Percentiles rank a stretch among this genome's conserved stretches.
phyloP scores from a whole-genome alignment of 495 filamentous ascomycete genomes.

The Penicillium lividum region DNA sequence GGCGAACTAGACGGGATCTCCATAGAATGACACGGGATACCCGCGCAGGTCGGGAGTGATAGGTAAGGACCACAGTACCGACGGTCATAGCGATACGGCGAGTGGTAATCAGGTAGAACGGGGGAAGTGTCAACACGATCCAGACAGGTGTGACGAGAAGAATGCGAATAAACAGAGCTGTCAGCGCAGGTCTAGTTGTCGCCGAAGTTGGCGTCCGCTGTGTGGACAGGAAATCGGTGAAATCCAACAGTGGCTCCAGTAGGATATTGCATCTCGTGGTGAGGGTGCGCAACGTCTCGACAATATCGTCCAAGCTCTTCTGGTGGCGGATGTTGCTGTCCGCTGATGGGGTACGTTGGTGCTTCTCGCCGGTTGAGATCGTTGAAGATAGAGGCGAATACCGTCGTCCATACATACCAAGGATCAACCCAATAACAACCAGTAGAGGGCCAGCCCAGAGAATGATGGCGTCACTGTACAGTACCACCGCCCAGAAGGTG shows the following conservation, averaged over 20 bases:
- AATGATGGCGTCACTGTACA: slow-evolving; percentile 83
- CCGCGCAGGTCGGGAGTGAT: slow-evolving; percentile 85
- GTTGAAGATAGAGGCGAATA: slow-evolving; percentile 89
- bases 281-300: slow-evolving; percentile 85
- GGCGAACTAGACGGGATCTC: slow-evolving; percentile 76
- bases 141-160: slow-evolving; percentile 84
- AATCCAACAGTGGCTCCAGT: slow-evolving; percentile 78
- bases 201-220: slow-evolving; percentile 89
- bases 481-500: slow-evolving; percentile 77
- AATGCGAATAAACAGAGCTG: slow-evolving; percentile 84
- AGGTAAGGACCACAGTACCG: slow-evolving; percentile 82
- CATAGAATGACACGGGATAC: slow-evolving; percentile 87
- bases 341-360: slow-evolving; percentile 47
- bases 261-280: slow-evolving; percentile 89
- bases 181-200: slow-evolving; percentile 89
- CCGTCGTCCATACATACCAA: slow-evolving; percentile 88
- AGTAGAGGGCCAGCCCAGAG: slow-evolving; percentile 80
- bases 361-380: slow-evolving; percentile 66
- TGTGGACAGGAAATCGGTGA: slow-evolving; percentile 93
- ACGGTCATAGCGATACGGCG: slow-evolving; percentile 75
- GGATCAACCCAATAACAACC: slow-evolving; percentile 73
- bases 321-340: slow-evolving; percentile 70
- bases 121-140: slow-evolving; percentile 78
- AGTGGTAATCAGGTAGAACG: slow-evolving; percentile 81
- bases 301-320: slow-evolving; percentile 92